These are phyloP conservation scores for Ceratobasidium theobromae DNA, from an alignment of 1,284 basidiomycete species.

Conservation along the genomic window DNA sequence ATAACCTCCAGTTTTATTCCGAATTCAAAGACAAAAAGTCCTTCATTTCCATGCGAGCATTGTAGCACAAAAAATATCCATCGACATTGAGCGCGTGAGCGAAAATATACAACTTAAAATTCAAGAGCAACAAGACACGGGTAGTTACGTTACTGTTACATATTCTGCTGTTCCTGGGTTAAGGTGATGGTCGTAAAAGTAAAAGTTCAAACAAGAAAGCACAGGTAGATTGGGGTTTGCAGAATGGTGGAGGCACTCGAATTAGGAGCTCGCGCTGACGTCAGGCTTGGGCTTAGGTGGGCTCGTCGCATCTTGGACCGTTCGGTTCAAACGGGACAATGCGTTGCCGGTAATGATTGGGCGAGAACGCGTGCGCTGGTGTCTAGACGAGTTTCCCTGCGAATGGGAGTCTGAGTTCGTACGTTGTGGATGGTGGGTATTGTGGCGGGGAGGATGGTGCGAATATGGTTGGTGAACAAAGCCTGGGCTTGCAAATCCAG, in stretches of 20 bases:
- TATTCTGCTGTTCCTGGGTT: not conserved
- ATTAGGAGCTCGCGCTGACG: slow-evolving; percentile 25
- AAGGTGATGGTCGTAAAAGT: slow-evolving; percentile 4
- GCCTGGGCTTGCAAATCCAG: not conserved
- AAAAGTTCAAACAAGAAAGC: not conserved
- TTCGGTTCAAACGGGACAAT: slow-evolving; percentile 1
- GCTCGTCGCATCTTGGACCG: not conserved
- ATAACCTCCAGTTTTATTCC: not conserved
- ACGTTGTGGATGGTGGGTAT: not conserved
- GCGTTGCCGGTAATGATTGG: slow-evolving; percentile 19
- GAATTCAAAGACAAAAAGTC: not conserved
- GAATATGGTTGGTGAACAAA: slow-evolving; percentile 14
- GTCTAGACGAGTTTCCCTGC: not conserved
- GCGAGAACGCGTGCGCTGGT: slow-evolving; percentile 32
- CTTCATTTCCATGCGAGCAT: slow-evolving; percentile 2
- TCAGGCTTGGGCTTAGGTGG: slow-evolving; percentile 30
- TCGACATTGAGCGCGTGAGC: not conserved
- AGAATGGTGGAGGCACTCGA: not conserved
- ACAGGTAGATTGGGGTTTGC: not conserved
- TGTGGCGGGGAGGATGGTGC: not conserved
- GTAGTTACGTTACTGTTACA: slow-evolving; percentile 26
- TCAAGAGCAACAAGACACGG: slow-evolving; percentile 6
- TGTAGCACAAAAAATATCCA: not conserved
- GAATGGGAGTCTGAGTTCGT: not conserved
- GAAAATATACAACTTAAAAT: slow-evolving; percentile 19